Conservation (phyloP, 371 early-diverging fungal genomes). For the Saksenaea vasiformis region DNA sequence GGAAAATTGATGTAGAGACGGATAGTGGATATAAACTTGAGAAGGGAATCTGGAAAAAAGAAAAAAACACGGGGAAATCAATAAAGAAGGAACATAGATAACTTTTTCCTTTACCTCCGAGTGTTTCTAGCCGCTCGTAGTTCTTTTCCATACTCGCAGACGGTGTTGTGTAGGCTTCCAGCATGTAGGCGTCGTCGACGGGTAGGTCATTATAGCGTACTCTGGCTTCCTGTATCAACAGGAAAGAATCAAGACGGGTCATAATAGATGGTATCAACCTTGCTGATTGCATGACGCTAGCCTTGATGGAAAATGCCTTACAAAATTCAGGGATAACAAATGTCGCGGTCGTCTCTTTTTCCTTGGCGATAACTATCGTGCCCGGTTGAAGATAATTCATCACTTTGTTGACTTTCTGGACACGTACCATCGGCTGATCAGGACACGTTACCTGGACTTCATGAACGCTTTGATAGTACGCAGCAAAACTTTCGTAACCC, state of each 20-base stretch:
- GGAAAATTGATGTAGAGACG: constrained; percentile 81
- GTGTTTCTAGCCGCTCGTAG: constrained; percentile 94
- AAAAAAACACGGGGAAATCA: neutral
- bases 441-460: constrained; percentile 21
- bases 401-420: constrained; percentile 38
- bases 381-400: constrained; percentile 58
- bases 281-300: constrained; percentile 54
- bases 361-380: constrained; percentile 16
- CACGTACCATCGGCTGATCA: constrained; percentile 57
- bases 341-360: constrained; percentile 29
- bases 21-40: constrained; percentile 84
- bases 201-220: constrained; percentile 40
- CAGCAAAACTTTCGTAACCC: constrained; percentile 47
- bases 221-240: constrained; percentile 62
- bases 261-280: constrained; percentile 69
- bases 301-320: constrained; percentile 47
- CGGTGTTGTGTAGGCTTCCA: constrained; percentile 77
- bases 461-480: constrained; percentile 51
- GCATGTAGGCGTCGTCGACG: constrained; percentile 50
- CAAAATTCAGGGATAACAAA: constrained; percentile 64
- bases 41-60: constrained; percentile 69
- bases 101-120: constrained; percentile 66
- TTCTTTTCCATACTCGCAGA: constrained; percentile 69
- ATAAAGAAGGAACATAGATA: neutral
- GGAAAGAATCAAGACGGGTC: constrained; percentile 65